Conservation (phyloP, 2,329 filamentous ascomycete genomes). For the Geosmithia flava region DNA sequence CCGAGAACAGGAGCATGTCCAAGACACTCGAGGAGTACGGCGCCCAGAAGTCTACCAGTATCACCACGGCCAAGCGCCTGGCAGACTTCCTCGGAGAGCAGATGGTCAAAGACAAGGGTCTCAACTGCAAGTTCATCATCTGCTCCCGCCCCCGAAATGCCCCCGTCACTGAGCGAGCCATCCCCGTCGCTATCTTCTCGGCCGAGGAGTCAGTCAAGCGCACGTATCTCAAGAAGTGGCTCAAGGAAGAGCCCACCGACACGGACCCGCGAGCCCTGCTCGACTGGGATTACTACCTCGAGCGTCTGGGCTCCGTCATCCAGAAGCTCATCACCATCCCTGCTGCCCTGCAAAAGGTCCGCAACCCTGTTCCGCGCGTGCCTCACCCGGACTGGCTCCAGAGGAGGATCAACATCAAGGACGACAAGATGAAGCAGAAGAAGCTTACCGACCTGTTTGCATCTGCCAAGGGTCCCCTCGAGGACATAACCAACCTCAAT, state of each 20-base stretch:
- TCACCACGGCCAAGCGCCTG: constrained; percentile 88
- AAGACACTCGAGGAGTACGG: constrained; percentile 97
- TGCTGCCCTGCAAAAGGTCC: constrained; percentile 85
- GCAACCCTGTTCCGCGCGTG: constrained; percentile 88
- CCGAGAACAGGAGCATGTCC: constrained; percentile 95
- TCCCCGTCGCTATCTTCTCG: constrained; percentile 95
- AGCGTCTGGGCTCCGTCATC: constrained; percentile 91
- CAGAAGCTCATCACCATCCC: constrained; percentile 99
- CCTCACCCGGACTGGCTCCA: constrained; percentile 96
- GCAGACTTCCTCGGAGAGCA: constrained; percentile 95
- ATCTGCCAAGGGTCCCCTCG: constrained; percentile 59
- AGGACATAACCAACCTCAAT: constrained; percentile 58
- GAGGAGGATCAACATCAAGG: constrained; percentile 83
- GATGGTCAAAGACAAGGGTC: constrained; percentile 97
- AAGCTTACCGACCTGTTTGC: constrained; percentile 76
- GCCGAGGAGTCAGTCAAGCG: constrained; percentile 81
- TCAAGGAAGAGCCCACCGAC: constrained; percentile 82
- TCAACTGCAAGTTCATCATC: constrained; percentile 99
- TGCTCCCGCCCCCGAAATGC: constrained; percentile 76
- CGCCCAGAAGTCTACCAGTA: constrained; percentile 93
- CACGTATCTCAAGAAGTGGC: constrained; percentile 85
- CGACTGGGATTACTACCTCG: constrained; percentile 96
- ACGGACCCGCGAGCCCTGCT: constrained; percentile 84
- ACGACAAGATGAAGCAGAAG: constrained; percentile 96
- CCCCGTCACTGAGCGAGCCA: constrained; percentile 85